Percentiles rank a stretch among this genome's conserved stretches.
phyloP scores from a whole-genome alignment of 23 red algal species.

The Gracilariopsis chorda region DNA sequence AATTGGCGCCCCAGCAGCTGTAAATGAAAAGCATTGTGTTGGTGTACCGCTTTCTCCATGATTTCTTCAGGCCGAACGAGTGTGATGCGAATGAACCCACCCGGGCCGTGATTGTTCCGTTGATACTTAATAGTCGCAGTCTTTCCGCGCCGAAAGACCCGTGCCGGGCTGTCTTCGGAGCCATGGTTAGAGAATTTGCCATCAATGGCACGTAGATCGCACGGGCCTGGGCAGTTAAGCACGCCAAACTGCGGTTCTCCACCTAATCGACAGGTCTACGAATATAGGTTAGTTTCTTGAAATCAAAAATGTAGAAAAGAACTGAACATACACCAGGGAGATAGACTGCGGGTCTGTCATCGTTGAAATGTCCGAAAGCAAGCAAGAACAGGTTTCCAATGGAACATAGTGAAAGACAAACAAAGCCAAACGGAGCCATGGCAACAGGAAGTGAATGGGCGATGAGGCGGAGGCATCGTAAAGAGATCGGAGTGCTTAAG shows the following conservation, averaged over 20 bases:
- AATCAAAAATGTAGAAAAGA: neutral
- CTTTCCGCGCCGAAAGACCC: constrained; percentile 3
- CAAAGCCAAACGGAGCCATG: too few relatives aligned
- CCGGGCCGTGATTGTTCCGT: constrained; percentile 65
- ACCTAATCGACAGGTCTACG: constrained; percentile 35
- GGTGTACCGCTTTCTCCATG: constrained; percentile 31
- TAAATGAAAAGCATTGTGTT: constrained; percentile 62
- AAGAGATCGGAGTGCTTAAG: too few relatives aligned
- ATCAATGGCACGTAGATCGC: constrained; percentile 23
- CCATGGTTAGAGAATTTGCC: constrained; percentile 27
- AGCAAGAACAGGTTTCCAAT: too few relatives aligned
- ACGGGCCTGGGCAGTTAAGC: constrained; percentile 28
- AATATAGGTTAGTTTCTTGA: neutral
- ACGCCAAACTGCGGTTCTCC: constrained; percentile 60
- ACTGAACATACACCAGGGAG: constrained; percentile 39
- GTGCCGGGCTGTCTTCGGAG: constrained; percentile 25
- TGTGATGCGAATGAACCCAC: constrained; percentile 55
- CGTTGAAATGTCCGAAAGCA: constrained; percentile 11
- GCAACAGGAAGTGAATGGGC: too few relatives aligned
- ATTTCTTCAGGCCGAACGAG: constrained; percentile 46
- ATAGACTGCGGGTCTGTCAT: constrained; percentile 51
- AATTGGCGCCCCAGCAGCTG: constrained; percentile 63
- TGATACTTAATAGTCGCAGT: constrained; percentile 34
- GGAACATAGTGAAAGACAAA: too few relatives aligned
- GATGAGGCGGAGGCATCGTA: too few relatives aligned